These are phyloP conservation scores for Xylariaceae sp. DNA, from an alignment of 2,329 filamentous ascomycete species.

Conservation along the genomic window DNA sequence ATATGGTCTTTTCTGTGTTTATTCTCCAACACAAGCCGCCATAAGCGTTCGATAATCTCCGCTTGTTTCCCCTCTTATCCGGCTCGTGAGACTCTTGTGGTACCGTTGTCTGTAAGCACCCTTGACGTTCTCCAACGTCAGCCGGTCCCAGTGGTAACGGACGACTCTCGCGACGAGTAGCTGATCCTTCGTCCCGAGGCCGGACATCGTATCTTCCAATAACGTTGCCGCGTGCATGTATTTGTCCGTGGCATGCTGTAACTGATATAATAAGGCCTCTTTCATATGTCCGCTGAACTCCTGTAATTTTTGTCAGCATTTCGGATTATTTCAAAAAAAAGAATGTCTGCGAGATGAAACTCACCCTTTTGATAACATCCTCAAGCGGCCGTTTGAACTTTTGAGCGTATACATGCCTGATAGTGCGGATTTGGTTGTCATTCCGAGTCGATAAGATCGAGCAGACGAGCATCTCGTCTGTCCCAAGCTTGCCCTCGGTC, in stretches of 20 bases:
- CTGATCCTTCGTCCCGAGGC: slow-evolving; percentile 79
- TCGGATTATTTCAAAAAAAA: neutral
- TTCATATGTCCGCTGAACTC: slow-evolving; percentile 93
- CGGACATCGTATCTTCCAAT: slow-evolving; percentile 84
- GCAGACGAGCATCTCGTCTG: slow-evolving; percentile 72
- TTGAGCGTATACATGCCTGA: slow-evolving; percentile 66
- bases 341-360: slow-evolving; percentile 17
- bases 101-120: slow-evolving; percentile 69
- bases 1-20: slow-evolving; percentile 16
- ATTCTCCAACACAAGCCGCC: slow-evolving; percentile 59
- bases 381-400: slow-evolving; percentile 67
- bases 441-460: slow-evolving; percentile 70
- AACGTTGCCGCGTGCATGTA: slow-evolving; percentile 76
- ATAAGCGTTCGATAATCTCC: slow-evolving; percentile 75
- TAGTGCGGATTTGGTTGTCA: slow-evolving; percentile 77
- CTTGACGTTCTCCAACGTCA: slow-evolving; percentile 70
- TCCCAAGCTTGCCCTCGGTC: slow-evolving; percentile 66
- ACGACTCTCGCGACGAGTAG: slow-evolving; percentile 74
- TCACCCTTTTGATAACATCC: slow-evolving; percentile 64
- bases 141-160: slow-evolving; percentile 74
- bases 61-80: slow-evolving; percentile 77
- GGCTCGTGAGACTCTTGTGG: slow-evolving; percentile 57
- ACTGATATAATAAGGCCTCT: slow-evolving; percentile 71
- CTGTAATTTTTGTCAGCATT: slow-evolving; percentile 29
- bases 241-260: slow-evolving; percentile 71